Evolutionary conservation across 345 rosid genomes (phyloP).

Genomic region (Lepidium africanum): DNA sequence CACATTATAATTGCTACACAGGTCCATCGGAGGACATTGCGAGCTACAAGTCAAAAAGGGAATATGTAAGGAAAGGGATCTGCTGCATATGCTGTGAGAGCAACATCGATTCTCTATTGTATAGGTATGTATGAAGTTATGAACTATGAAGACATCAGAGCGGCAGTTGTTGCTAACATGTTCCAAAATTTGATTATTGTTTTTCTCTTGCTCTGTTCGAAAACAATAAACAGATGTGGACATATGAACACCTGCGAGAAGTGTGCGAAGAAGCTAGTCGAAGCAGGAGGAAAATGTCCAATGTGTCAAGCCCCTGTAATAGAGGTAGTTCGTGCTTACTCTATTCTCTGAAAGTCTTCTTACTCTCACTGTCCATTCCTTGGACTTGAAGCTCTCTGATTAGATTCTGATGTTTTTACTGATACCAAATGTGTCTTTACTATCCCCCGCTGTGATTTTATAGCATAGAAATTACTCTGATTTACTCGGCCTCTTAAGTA

Average conservation of each 20-base stretch:
- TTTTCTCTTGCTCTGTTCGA: not conserved
- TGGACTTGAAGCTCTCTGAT: not conserved
- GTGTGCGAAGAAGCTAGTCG: slow-evolving; percentile 74
- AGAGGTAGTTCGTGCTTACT: slow-evolving; percentile 86
- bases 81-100: slow-evolving; percentile 69
- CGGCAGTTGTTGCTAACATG: not conserved
- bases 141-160: not conserved
- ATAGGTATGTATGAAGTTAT: slow-evolving; percentile 53
- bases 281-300: slow-evolving; percentile 81
- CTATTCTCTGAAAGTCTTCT: slow-evolving; percentile 35
- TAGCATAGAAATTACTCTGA: slow-evolving; percentile 15
- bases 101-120: slow-evolving; percentile 72
- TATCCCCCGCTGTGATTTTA: not conserved
- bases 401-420: not conserved
- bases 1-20: slow-evolving; percentile 22
- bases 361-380: slow-evolving; percentile 7
- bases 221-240: slow-evolving; percentile 63
- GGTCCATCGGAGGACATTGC: slow-evolving; percentile 32
- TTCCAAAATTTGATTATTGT: not conserved
- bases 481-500: slow-evolving; percentile 13
- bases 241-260: slow-evolving; percentile 89
- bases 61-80: slow-evolving; percentile 68
- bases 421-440: not conserved
- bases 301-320: slow-evolving; percentile 84
- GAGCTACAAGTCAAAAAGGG: slow-evolving; percentile 61